phyloP scores from a whole-genome alignment of 2,329 filamentous ascomycete genomes.

The Sporothrix variecibatus region DNA sequence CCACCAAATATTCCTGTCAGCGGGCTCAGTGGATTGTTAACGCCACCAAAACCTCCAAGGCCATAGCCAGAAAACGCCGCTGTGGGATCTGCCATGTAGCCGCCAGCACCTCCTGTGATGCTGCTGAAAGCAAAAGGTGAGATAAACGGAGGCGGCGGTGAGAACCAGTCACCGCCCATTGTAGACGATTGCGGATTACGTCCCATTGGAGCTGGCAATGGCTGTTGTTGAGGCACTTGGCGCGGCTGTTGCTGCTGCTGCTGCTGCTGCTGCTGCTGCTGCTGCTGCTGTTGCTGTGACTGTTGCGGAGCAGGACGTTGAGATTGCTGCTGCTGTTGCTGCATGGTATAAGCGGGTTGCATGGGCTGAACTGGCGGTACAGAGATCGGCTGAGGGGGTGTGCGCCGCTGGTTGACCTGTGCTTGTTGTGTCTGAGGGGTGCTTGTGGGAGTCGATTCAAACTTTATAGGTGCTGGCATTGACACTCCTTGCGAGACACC shows the following conservation, averaged over 20 bases:
- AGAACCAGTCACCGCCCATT: constrained; percentile 53
- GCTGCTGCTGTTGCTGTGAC: constrained; percentile 33
- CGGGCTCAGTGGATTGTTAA: constrained; percentile 21
- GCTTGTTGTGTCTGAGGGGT: constrained; percentile 33
- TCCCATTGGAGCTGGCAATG: constrained; percentile 36
- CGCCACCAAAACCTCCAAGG: constrained; percentile 28
- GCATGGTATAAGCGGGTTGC: constrained; percentile 42
- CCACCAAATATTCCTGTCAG: constrained; percentile 25
- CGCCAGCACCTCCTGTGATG: constrained; percentile 39
- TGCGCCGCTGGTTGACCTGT: constrained; percentile 30
- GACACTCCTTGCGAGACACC: background rate
- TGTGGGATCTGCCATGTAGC: constrained; percentile 31
- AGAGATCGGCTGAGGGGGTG: constrained; percentile 27
- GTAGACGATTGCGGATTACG: constrained; percentile 45
- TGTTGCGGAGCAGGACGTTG: constrained; percentile 38
- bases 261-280: constrained; percentile 24
- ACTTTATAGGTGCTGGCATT: constrained; percentile 29
- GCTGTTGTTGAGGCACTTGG: constrained; percentile 19
- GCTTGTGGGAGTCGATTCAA: constrained; percentile 29
- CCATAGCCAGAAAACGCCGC: constrained; percentile 33
- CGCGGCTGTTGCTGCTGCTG: background rate
- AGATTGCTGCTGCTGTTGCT: constrained; percentile 41
- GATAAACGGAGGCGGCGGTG: constrained; percentile 54
- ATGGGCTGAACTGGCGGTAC: background rate
- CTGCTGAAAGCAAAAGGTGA: constrained; percentile 51